Evolutionary conservation across 768 basidiomycete species (phyloP), one percentile per base, ranked within the genome.

Genomic region (Favolaschia claudopus): DNA sequence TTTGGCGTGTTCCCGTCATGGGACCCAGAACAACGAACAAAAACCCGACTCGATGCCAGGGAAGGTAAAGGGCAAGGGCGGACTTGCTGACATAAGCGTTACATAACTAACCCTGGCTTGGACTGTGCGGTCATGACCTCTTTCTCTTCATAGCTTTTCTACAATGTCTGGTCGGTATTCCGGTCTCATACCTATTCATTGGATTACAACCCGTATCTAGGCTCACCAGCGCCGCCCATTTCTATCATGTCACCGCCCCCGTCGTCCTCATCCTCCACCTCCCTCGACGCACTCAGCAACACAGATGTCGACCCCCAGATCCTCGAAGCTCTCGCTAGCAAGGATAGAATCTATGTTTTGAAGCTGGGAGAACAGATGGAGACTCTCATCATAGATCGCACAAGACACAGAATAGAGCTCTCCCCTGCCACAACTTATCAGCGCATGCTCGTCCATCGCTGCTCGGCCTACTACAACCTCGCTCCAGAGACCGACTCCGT

Each of bases 341-440:
- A 95, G 78, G 93, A 95, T 74, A 83, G 93, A 70, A 81, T 95
- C 61, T 95, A 88, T 73, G 92, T 95, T 43, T 78, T 95, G 67
- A 93, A 91, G 79, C 83, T 95, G n/a, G 93, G 91, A 57, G 93
- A 95, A 77, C 81, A 79, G 64, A 91, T 95, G 85, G 93, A 95
- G 76, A 74, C 77, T 47, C 81, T 95, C 70, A 91, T 95, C 68
- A 82, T 75, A 58, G 92, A 93, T 71, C 85, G 82, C 67, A 86
- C 83, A 59, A 92, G 91, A 73, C 62, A 77, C 55, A 85, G 88
- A 65, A 77, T 89, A 49, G 89, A 93, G 58, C 71, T 93, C 55
- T 78, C 79, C 3, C 88, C 93, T 22, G 74, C 85, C 8, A 92
- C 89, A 28, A 85, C 92, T 31, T 95, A 94, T 74, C 93, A 95